A percentile compares a stretch with the other conserved stretches of the same genome.
Evolutionary conservation across 805 yeast genomes (phyloP).

Genomic region (Nakazawaea pomicola): DNA sequence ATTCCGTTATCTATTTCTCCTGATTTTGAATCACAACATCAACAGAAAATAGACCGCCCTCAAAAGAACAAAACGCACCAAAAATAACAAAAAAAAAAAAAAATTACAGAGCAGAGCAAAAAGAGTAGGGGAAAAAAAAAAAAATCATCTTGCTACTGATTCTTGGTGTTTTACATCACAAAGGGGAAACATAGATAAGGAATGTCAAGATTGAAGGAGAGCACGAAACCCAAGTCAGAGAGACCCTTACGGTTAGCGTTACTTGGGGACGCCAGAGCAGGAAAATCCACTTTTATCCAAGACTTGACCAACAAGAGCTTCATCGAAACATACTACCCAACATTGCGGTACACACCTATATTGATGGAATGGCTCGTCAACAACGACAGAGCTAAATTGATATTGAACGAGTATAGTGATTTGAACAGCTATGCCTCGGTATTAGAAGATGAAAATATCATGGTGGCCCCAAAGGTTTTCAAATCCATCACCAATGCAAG

Average conservation of each 20-base stretch:
- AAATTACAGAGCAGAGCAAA: no score
- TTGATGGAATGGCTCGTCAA: constrained; percentile 50
- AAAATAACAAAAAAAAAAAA: background rate
- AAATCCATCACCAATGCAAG: constrained; percentile 16
- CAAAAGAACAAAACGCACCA: no score
- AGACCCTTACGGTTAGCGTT: constrained; percentile 54
- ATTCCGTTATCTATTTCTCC: background rate
- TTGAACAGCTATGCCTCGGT: constrained; percentile 32
- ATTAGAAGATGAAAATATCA: constrained; percentile 19
- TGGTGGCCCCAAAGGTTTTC: constrained; percentile 19
- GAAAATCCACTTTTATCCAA: constrained; percentile 56
- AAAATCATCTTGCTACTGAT: no score
- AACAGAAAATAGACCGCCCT: no score
- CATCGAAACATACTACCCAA: constrained; percentile 73
- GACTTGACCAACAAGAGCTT: constrained; percentile 42
- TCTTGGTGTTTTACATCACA: no score
- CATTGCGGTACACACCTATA: constrained; percentile 54
- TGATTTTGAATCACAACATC: no score
- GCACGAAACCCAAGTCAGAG: constrained; percentile 8
- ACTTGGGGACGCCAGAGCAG: constrained; percentile 54
- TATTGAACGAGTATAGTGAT: constrained; percentile 44
- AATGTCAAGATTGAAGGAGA: background rate
- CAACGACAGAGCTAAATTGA: constrained; percentile 30
- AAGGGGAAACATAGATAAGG: background rate
- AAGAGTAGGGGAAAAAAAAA: no score